Evolutionary conservation across 768 basidiomycete species (phyloP), one percentile per base, ranked within the genome.

Genomic region (Amanita brunnescens): DNA sequence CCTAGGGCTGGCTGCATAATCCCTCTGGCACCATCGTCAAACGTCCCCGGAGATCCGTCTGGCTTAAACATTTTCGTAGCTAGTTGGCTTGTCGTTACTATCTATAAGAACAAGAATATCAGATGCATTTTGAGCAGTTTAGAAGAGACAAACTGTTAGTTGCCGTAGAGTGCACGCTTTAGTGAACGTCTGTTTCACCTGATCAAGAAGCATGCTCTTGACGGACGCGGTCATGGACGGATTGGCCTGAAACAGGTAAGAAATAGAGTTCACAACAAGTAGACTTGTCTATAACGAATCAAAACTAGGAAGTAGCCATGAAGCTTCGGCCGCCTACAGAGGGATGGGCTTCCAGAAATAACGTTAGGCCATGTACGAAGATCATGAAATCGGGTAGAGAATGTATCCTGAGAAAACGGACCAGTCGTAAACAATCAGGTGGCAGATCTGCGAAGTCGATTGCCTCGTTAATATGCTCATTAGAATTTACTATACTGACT

Each of bases 1-100:
- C 87, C 79, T 56, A 86, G 74, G 52, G 77, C 77, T 39, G 87
- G 86, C 34, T 79, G 68, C 75, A 90, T 76, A 39, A 85, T 63
- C 8, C 80, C 85, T 54, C 67, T 76, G 13, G 75, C 73, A 26
- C 84, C 74, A 38, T 79, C 77, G 54, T 86, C 81, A 58, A 83
- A 87, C 37, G 66, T 83, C 38, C 80, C 83, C n/a, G 72, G 56
- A 14, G 78, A 70, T 47, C 87, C 87, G 57, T 87, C 82, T 1
- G 73, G 67, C 52, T 78, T 76, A 30, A 86, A 62, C 57, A 86
- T 66, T 60, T 83, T 88, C 0, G 82, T 87, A 12, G 82, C 74
- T 56, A 89, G 69, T 61, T 89, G 85, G 20, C 80, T 81, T 2
- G 84, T 86, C 30, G 75, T 68, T 41, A 86, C 70, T 39, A 71